phyloP scores from a whole-genome alignment of 129 eudicot genomes.

The Saposhnikovia divaricata region DNA sequence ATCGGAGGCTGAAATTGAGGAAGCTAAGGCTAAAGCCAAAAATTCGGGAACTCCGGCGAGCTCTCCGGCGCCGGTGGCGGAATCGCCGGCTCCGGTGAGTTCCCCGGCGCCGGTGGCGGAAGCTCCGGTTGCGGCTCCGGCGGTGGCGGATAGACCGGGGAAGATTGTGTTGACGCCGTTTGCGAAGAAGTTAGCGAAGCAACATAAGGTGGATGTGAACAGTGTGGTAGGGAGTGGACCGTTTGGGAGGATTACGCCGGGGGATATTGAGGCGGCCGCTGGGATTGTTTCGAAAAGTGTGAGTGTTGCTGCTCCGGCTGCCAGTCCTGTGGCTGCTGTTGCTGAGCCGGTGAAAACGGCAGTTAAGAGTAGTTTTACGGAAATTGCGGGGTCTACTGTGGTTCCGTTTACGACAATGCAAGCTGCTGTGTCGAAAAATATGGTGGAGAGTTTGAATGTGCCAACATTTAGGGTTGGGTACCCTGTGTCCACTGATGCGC shows the following conservation, averaged over 20 bases:
- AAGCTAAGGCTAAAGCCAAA: constrained; percentile 63
- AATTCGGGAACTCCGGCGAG: constrained; percentile 25
- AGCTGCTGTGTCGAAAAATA: constrained; percentile 79
- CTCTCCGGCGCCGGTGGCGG: constrained; percentile 13
- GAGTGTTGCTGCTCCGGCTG: constrained; percentile 20
- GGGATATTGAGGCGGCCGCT: constrained; percentile 85
- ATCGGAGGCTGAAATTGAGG: constrained; percentile 63
- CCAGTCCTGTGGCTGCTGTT: constrained; percentile 20
- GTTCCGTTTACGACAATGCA: constrained; percentile 86
- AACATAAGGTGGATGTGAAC: constrained; percentile 76
- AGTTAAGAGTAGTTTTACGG: constrained; percentile 29
- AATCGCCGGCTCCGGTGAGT: not conserved
- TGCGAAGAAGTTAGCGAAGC: constrained; percentile 94
- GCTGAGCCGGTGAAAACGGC: constrained; percentile 28
- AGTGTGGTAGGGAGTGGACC: constrained; percentile 80
- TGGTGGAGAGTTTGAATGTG: constrained; percentile 82
- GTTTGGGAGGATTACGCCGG: constrained; percentile 83
- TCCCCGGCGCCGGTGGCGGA: constrained; percentile 16
- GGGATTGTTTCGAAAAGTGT: constrained; percentile 45
- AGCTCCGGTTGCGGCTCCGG: constrained; percentile 6
- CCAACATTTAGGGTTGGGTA: constrained; percentile 89
- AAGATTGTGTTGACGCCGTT: constrained; percentile 68
- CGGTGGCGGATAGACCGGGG: constrained; percentile 32
- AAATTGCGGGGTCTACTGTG: constrained; percentile 67
- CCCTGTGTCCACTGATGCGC: constrained; percentile 68